A percentile compares a stretch with the other conserved stretches of the same genome.
phyloP scores from a whole-genome alignment of 768 basidiomycete species.

The Amanita subjunquillea region DNA sequence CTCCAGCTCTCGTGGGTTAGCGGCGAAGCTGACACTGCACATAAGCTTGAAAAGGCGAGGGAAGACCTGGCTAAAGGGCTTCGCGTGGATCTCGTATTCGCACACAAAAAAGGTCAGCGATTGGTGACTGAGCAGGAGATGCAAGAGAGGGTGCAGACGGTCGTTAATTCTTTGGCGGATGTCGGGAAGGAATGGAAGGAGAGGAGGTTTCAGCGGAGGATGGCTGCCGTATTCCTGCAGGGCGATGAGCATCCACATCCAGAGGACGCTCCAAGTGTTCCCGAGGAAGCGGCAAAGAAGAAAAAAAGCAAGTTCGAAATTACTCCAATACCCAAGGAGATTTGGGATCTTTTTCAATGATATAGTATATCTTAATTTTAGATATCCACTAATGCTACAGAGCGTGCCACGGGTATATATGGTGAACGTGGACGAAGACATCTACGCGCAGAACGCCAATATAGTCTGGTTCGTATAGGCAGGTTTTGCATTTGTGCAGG shows the following conservation, averaged over 20 bases:
- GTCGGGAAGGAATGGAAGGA: constrained; percentile 44
- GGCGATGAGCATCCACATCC: constrained; percentile 9
- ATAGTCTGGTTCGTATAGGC: too few relatives aligned
- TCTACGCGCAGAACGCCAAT: not conserved
- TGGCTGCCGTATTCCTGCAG: constrained; percentile 35
- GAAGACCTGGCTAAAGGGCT: constrained; percentile 51
- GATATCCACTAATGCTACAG: not conserved
- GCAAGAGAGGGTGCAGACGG: constrained; percentile 32
- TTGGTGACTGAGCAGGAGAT: constrained; percentile 22
- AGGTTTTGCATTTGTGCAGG: not conserved
- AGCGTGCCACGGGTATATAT: not conserved
- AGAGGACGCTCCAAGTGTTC: constrained; percentile 4
- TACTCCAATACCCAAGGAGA: constrained; percentile 1
- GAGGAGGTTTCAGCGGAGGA: constrained; percentile 25
- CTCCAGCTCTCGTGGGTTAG: constrained; percentile 66
- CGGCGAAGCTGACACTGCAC: constrained; percentile 44
- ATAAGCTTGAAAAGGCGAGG: constrained; percentile 52
- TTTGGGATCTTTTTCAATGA: constrained; percentile 4
- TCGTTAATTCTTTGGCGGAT: constrained; percentile 32
- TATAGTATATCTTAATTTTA: not conserved
- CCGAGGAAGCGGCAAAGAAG: constrained; percentile 6
- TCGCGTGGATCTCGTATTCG: constrained; percentile 45
- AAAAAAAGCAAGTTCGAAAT: not conserved
- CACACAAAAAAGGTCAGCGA: constrained; percentile 34
- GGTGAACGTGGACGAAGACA: not conserved